Evolutionary conservation across 805 yeast genomes (phyloP).

Genomic region (Zygosaccharomyces rouxii): DNA sequence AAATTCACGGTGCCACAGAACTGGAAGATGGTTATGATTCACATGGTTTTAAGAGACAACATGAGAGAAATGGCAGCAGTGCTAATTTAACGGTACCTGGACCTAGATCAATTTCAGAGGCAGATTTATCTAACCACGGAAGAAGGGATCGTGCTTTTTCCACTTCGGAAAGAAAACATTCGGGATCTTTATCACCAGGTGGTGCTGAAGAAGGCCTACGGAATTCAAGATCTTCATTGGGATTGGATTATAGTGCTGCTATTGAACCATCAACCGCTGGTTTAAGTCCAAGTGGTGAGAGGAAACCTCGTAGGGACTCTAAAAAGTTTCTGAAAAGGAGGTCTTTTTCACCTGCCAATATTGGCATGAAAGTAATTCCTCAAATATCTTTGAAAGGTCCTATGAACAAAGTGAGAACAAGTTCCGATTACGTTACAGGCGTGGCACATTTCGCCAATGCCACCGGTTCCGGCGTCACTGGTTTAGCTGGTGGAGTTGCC

Average conservation of each 20-base stretch:
- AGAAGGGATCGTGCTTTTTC: conserved; percentile 27
- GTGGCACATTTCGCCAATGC: conserved; percentile 4
- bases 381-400: conserved; percentile 14
- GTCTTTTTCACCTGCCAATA: conserved; percentile 28
- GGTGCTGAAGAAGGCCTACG: conserved; percentile 2
- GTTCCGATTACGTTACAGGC: conserved; percentile 8
- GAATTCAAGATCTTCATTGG: background rate
- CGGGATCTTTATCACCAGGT: background rate
- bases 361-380: conserved; percentile 22
- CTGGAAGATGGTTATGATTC: background rate
- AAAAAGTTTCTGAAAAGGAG: conserved; percentile 26
- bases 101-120: conserved; percentile 13
- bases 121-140: conserved; percentile 12
- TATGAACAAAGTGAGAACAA: conserved; percentile 12
- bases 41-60: background rate
- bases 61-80: conserved; percentile 16
- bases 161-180: conserved; percentile 3
- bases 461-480: conserved; percentile 2
- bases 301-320: conserved; percentile 29
- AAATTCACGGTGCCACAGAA: background rate
- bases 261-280: conserved; percentile 1
- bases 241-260: background rate
- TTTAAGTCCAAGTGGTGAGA: conserved; percentile 11
- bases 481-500: conserved; percentile 3
- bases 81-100: conserved; percentile 11